Conservation (phyloP, 164 flowering plant genomes). For the Warburgia ugandensis region DNA sequence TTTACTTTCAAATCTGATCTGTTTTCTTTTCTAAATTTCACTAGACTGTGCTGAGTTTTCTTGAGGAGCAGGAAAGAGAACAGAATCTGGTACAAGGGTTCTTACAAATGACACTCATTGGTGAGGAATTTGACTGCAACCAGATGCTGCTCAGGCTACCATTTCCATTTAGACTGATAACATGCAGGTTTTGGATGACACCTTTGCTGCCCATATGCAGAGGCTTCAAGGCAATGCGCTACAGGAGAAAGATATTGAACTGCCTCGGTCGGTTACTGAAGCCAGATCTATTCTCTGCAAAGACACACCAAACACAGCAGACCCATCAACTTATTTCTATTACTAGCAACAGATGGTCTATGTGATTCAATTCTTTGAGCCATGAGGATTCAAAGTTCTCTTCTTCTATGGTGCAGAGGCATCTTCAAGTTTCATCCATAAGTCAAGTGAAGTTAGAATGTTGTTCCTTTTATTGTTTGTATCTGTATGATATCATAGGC, state of each 20-base stretch:
- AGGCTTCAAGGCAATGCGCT: slow-evolving; percentile 75
- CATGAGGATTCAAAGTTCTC: no score
- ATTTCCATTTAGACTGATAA: no score
- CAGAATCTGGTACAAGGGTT: slow-evolving; percentile 47
- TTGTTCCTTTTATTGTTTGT: no score
- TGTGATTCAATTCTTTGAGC: no score
- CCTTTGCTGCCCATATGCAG: slow-evolving; percentile 92
- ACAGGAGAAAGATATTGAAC: slow-evolving; percentile 78
- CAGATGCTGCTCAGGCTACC: no score
- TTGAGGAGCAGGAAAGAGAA: slow-evolving; percentile 47
- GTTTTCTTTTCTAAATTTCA: background rate
- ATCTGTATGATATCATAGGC: no score
- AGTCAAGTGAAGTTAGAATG: no score
- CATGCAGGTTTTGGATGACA: slow-evolving; percentile 86
- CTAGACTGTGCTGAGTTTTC: slow-evolving; percentile 42
- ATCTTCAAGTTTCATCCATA: no score
- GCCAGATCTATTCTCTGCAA: slow-evolving; percentile 86
- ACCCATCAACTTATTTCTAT: slow-evolving; percentile 26
- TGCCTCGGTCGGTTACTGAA: slow-evolving; percentile 78
- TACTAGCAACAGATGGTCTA: background rate
- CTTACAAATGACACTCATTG: slow-evolving; percentile 49
- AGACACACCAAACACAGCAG: slow-evolving; percentile 35
- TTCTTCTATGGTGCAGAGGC: no score
- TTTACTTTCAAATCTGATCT: background rate
- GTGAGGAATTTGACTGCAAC: slow-evolving; percentile 32